Conservation (phyloP, 208 protist species). For the Leishmania tarentolae region DNA sequence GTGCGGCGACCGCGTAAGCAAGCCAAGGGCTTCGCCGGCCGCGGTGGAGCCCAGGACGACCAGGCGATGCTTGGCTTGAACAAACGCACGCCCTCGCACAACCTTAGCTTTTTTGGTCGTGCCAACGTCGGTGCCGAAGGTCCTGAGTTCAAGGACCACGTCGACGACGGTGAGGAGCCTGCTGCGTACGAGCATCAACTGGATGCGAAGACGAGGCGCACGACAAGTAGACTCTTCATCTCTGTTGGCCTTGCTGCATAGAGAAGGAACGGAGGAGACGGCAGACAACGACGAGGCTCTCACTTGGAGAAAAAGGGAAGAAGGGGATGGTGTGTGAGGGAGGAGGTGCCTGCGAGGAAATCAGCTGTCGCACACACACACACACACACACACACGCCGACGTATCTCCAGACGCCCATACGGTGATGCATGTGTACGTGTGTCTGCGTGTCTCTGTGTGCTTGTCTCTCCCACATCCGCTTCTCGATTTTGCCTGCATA, state of each 20-base stretch:
- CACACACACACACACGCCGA: no score
- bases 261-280: background rate
- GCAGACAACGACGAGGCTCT: background rate
- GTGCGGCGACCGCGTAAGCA: slow-evolving; percentile 17
- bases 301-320: background rate
- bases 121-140: slow-evolving; percentile 46
- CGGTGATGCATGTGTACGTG: background rate
- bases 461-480: no score
- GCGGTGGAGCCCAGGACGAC: slow-evolving; percentile 4
- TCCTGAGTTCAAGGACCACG: slow-evolving; percentile 51
- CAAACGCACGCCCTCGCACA: slow-evolving; percentile 27
- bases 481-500: no score
- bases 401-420: background rate
- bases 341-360: background rate
- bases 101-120: slow-evolving; percentile 64
- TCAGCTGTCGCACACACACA: background rate
- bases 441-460: background rate
- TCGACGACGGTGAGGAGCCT: slow-evolving; percentile 58
- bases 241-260: slow-evolving; percentile 29
- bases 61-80: slow-evolving; percentile 22
- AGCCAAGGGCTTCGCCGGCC: background rate
- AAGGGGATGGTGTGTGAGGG: background rate
- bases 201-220: slow-evolving; percentile 33
- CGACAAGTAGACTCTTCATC: slow-evolving; percentile 31
- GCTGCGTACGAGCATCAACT: slow-evolving; percentile 43